A percentile compares a stretch with the other conserved stretches of the same genome.
These are phyloP conservation scores for Colletotrichum graminicola DNA, from an alignment of 2,329 filamentous ascomycete species.

Conservation along the genomic window DNA sequence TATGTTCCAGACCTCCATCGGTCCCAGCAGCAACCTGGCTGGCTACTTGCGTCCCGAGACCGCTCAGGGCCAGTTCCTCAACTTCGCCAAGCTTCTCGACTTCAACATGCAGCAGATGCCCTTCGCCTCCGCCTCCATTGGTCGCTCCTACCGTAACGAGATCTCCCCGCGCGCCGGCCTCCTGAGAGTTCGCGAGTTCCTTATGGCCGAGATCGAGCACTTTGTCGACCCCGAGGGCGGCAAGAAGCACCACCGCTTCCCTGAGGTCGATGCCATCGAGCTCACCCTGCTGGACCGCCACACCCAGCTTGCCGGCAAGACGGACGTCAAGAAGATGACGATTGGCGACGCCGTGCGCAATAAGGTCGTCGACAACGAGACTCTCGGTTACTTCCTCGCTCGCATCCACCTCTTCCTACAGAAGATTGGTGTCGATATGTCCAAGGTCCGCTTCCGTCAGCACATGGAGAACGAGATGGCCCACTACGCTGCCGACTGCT, in stretches of 20 bases:
- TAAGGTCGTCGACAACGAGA: slow-evolving; percentile 94
- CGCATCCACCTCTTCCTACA: slow-evolving; percentile 92
- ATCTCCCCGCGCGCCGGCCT: slow-evolving; percentile 94
- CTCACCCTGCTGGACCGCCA: slow-evolving; percentile 86
- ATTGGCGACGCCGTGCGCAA: slow-evolving; percentile 89
- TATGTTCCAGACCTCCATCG: slow-evolving; percentile 98
- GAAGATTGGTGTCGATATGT: slow-evolving; percentile 87
- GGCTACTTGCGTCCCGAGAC: slow-evolving; percentile 95
- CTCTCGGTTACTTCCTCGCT: slow-evolving; percentile 95
- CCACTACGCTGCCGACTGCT: slow-evolving; percentile 97
- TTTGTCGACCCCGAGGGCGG: slow-evolving; percentile 94
- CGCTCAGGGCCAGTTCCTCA: slow-evolving; percentile 97
- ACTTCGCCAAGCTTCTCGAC: slow-evolving; percentile 95
- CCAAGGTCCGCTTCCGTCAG: slow-evolving; percentile 94
- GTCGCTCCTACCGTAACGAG: slow-evolving; percentile 98
- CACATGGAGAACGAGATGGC: slow-evolving; percentile 87
- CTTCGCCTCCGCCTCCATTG: slow-evolving; percentile 96
- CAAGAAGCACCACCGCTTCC: slow-evolving; percentile 93
- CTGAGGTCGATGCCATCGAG: slow-evolving; percentile 85
- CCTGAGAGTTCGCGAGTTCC: slow-evolving; percentile 93
- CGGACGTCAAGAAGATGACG: slow-evolving; percentile 76
- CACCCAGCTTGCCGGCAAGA: slow-evolving; percentile 89
- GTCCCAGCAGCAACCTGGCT: slow-evolving; percentile 87
- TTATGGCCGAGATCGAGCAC: slow-evolving; percentile 99
- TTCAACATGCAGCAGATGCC: slow-evolving; percentile 97